Percentiles rank a stretch among this genome's conserved stretches.
Evolutionary conservation across 2,329 filamentous ascomycete genomes (phyloP).

Genomic region (Akanthomyces uredinophilus): DNA sequence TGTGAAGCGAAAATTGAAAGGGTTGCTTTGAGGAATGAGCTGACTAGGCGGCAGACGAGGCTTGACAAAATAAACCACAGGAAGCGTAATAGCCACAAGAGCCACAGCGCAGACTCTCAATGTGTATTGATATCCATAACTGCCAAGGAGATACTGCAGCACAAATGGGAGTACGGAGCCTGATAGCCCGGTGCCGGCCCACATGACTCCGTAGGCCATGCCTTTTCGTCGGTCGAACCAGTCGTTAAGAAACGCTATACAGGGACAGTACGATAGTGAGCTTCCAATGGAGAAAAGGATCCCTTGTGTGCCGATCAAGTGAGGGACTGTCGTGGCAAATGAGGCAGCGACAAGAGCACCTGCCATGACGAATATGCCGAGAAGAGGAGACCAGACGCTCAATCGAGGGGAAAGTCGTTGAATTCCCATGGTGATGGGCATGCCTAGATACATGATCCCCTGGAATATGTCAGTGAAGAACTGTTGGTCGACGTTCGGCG

Average conservation of each 20-base stretch:
- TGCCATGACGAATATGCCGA: constrained; percentile 41
- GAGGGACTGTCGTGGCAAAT: constrained; percentile 42
- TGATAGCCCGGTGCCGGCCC: constrained; percentile 40
- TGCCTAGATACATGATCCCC: constrained; percentile 46
- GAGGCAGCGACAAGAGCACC: constrained; percentile 43
- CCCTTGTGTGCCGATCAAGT: constrained; percentile 53
- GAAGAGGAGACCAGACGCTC: constrained; percentile 32
- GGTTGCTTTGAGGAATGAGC: constrained; percentile 23
- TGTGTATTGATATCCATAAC: constrained; percentile 38
- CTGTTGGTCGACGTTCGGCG: no score
- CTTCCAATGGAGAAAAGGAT: constrained; percentile 52
- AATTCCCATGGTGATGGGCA: constrained; percentile 41
- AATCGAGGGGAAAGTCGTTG: constrained; percentile 35
- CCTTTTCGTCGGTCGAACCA: constrained; percentile 50
- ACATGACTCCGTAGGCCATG: constrained; percentile 54
- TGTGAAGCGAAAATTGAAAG: constrained; percentile 42
- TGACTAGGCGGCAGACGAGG: constrained; percentile 38
- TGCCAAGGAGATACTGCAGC: constrained; percentile 41
- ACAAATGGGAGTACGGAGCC: constrained; percentile 41
- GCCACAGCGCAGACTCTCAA: constrained; percentile 44
- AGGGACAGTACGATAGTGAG: constrained; percentile 44
- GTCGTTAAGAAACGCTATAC: constrained; percentile 50
- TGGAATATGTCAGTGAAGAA: constrained; percentile 12
- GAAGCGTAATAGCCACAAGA: constrained; percentile 42
- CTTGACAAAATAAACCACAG: constrained; percentile 48